phyloP scores from a whole-genome alignment of 2,329 filamentous ascomycete species.

The Alternaria incomplexa region DNA sequence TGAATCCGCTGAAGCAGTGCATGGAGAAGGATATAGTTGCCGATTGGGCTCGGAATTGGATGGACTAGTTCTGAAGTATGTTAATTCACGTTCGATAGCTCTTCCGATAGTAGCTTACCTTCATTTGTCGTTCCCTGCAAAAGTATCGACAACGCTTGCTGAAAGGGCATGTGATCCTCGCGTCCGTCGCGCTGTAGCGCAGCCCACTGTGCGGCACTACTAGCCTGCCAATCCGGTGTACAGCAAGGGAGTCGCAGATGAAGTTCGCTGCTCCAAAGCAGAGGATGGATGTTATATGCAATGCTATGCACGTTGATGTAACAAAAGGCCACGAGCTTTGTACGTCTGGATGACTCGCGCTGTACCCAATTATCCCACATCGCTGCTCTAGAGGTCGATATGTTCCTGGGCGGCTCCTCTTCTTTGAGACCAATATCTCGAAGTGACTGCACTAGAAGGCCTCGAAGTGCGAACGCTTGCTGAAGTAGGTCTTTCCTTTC shows the following conservation, averaged over 20 bases:
- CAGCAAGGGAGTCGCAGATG: conserved; percentile 35
- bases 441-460: conserved; percentile 35
- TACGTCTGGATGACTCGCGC: conserved; percentile 36
- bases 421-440: conserved; percentile 37
- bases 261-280: conserved; percentile 38
- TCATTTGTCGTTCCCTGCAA: conserved; percentile 23
- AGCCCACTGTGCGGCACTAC: conserved; percentile 34
- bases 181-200: conserved; percentile 30
- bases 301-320: conserved; percentile 44
- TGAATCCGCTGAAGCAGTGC: conserved; percentile 39
- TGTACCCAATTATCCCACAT: conserved; percentile 41
- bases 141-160: conserved; percentile 35
- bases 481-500: conserved; percentile 37
- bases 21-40: conserved; percentile 41
- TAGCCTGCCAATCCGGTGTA: conserved; percentile 35
- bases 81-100: neutral
- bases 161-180: conserved; percentile 36
- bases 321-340: conserved; percentile 40
- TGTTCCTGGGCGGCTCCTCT: conserved; percentile 8
- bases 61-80: conserved; percentile 19
- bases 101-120: neutral
- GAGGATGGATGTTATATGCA: conserved; percentile 39
- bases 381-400: conserved; percentile 25
- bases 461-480: conserved; percentile 38
- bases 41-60: conserved; percentile 39